A percentile compares a stretch with the other conserved stretches of the same genome.
Conservation (phyloP, 768 basidiomycete species). For the Sarcomyxa edulis region DNA sequence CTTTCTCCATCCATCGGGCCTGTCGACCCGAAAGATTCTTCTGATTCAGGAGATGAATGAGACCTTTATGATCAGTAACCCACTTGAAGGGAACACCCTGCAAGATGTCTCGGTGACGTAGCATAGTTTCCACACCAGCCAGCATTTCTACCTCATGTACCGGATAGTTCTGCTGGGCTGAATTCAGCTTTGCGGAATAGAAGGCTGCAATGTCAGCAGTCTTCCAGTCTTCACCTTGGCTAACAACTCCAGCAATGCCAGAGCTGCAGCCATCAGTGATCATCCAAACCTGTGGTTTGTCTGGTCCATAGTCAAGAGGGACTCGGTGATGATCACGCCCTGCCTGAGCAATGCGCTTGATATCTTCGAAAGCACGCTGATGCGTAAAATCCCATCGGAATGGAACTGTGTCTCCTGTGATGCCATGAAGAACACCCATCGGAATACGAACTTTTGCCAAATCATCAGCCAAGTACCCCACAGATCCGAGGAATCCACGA, state of each 20-base stretch:
- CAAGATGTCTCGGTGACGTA: conserved; percentile 5
- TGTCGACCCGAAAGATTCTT: conserved; percentile 7
- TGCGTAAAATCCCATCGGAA: conserved; percentile 10
- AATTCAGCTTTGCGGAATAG: conserved; percentile 17
- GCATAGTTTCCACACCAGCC: conserved; percentile 8
- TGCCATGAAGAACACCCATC: conserved; percentile 17
- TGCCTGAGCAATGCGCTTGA: conserved; percentile 15
- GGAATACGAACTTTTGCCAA: conserved; percentile 17
- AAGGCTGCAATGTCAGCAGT: conserved; percentile 18
- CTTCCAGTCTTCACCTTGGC: conserved; percentile 14
- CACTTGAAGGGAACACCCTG: conserved; percentile 6
- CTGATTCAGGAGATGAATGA: conserved; percentile 7
- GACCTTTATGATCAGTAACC: conserved; percentile 10
- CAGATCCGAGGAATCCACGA: conserved; percentile 24
- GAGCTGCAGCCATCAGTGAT: conserved; percentile 15
- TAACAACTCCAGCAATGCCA: conserved; percentile 10
- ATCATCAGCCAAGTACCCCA: conserved; percentile 22
- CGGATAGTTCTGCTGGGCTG: conserved; percentile 22
- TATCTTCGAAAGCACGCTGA: conserved; percentile 17
- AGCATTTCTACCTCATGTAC: conserved; percentile 19
- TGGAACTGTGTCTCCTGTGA: conserved; percentile 8
- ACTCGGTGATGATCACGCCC: conserved; percentile 3
- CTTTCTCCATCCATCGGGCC: conserved; percentile 11
- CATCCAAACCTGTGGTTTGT: conserved; percentile 10
- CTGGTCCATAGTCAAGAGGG: conserved; percentile 8